phyloP scores from a whole-genome alignment of 2,329 filamentous ascomycete genomes.

The Talaromyces sp. region DNA sequence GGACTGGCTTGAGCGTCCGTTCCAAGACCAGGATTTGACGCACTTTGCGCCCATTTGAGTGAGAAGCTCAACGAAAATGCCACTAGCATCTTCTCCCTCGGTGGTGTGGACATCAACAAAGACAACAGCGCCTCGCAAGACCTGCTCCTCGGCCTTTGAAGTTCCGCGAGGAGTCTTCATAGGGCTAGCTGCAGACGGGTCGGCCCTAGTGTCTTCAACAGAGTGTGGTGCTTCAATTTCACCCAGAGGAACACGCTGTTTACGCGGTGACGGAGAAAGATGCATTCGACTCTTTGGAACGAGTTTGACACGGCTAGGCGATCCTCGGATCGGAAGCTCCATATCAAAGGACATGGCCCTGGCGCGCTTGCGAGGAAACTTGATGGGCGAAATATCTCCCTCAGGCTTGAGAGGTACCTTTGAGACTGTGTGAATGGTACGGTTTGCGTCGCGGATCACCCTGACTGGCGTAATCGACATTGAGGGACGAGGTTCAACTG shows the following conservation, averaged over 20 bases:
- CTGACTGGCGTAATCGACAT: slow-evolving; percentile 54
- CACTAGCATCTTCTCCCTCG: slow-evolving; percentile 72
- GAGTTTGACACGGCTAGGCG: slow-evolving; percentile 20
- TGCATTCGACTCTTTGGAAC: slow-evolving; percentile 15
- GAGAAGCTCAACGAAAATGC: slow-evolving; percentile 74
- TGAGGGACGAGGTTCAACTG: slow-evolving; percentile 9
- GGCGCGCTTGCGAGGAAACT: slow-evolving; percentile 40
- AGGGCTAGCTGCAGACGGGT: slow-evolving; percentile 8
- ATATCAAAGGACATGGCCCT: slow-evolving; percentile 48
- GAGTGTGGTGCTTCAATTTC: not conserved
- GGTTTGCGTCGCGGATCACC: slow-evolving; percentile 37
- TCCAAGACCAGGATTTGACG: slow-evolving; percentile 71
- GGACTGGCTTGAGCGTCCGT: slow-evolving; percentile 45
- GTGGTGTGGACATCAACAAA: slow-evolving; percentile 79
- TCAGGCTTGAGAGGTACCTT: slow-evolving; percentile 70
- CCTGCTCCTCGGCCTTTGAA: slow-evolving; percentile 18
- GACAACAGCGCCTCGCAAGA: slow-evolving; percentile 67
- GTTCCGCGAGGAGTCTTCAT: slow-evolving; percentile 23
- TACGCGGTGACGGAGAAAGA: slow-evolving; percentile 20
- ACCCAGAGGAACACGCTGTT: slow-evolving; percentile 12
- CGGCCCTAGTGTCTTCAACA: not conserved
- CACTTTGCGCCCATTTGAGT: slow-evolving; percentile 76
- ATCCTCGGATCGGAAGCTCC: slow-evolving; percentile 27
- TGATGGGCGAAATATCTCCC: slow-evolving; percentile 45
- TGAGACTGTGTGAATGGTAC: slow-evolving; percentile 64